Base-by-base conservation (phyloP, 129 eudicot genomes). In the Dittrichia graveolens region DNA sequence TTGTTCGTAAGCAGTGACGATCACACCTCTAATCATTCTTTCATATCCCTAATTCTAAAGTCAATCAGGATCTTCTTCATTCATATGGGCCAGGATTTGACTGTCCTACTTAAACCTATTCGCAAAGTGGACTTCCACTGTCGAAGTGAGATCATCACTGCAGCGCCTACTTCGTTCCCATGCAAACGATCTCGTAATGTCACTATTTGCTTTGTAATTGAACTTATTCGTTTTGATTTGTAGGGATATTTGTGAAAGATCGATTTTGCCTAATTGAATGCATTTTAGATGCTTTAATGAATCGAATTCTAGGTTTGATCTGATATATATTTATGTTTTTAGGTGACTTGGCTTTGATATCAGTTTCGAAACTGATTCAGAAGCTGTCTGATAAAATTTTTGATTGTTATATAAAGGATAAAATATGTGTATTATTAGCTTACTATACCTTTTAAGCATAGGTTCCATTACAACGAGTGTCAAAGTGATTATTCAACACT, bases 1-100 rank as follows among this genome's bases (percentile, higher is more conserved):
- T 64, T 52, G 57, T 75, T 75, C 79, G 79, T 75, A 65, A 75
- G 79, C 79, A 75, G 46, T 75, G 79, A 75, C 79, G 79, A 75
- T 42, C 72, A 8, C 72, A 74, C 53, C 16, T 12, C 8, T 52
- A 74, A 64, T 53, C 79, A 75, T 64, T 11, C 5, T 38, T n/a
- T 63, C 54, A 74, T 3, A 40, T 3, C n/a, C 15, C 34, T 12
- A 46, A 1, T 24, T 24, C 2, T 24, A 24, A 24, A 24, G 31
- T 24, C 31, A 13, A 47, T 58, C 61, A 6, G 15, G 59, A 6
- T 6, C 53, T 6, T 41, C 54, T 37, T 41, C 4, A 35, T 68
- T 53, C 47, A 45, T 16, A 71, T 55, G 75, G 71, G 71, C 71
- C 71, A 65, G 8, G 13, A 47, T 67, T 67, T 38, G 61, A 13